Evolutionary conservation across 2,329 filamentous ascomycete genomes (phyloP), one percentile per base, ranked within the genome.

Genomic region (Lachnellula suecica): DNA sequence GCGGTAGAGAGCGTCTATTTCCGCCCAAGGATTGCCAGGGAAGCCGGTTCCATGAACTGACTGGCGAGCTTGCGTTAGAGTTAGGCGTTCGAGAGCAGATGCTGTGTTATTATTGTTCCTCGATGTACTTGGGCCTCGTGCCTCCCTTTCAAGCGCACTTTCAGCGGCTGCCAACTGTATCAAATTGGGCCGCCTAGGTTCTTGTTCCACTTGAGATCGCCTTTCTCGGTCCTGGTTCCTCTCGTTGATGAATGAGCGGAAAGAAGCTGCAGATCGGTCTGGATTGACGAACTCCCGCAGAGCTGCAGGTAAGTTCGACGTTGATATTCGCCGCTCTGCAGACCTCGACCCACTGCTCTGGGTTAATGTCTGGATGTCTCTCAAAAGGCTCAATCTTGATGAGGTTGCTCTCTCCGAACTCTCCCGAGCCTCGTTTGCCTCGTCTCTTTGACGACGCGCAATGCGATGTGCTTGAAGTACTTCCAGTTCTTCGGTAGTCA

Each of bases 381-480:
- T 49, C 50, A 49, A 58, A 4, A 46, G 22, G 7, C 51, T 51
- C 53, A 55, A 58, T 43, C 49, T 51, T 24, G 54, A 58, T 27
- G 53, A 49, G 25, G 25, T 52, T 7, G 56, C 55, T 41, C 50
- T 54, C 43, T 59, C 58, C 22, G 53, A 46, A 13, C 53, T 51
- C 47, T 63, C 64, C 47, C 59, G 60, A 20, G 57, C 47, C 46
- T 56, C 53, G 34, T 61, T 52, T 31, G 55, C 59, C 9, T 53
- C 55, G 42, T 64, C 58, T 63, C 76, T 56, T 63, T 71, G 67
- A 27, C 78, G 74, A 29, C 81, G 76, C 47, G 79, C 76, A 25
- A 73, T 73, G 54, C 81, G 76, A 24, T 83, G 72, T 2, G 80
- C 79, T 53, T 84, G 79, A 3, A 84, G 67, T 1, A 84, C 78